Base-by-base conservation (phyloP, 495 filamentous ascomycete species). In the Ramalina peruviana region DNA sequence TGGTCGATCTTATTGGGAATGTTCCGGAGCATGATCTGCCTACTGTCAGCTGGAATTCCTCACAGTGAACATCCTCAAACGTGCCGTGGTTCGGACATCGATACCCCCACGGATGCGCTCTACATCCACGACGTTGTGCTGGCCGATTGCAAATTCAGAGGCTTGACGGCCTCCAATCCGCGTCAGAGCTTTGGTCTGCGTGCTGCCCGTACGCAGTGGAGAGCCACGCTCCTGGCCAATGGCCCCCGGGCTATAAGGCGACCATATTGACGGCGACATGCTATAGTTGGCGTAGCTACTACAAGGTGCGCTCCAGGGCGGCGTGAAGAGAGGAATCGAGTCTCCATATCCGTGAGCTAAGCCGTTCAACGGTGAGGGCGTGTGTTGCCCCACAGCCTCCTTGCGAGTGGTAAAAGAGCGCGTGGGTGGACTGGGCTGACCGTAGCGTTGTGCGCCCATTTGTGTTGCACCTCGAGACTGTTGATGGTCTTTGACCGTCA, bases 1-100 rank as follows among this genome's bases (percentile, higher is more conserved):
- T 85, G 81, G 51, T 86, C 79, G 53, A 96, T 80, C 58, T 86
- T 85, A 65, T 94, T 94, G 4, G 92, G 92, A 47, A 97, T 92
- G 59, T 97, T 96, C 9, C 90, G 82, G 23, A 96, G 69, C 92
- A 98, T 98, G 51, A 98, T 82, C 86, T 93, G 54, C 61, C 50
- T 52, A 61, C n/a, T 64, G 57, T 47, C 27, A 48, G 46, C 25
- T 39, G 19, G 40, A 13, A 4, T 7, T 6, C 23, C 43, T n/a
- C 21, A 3, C 25, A 25, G n/a, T 27, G 47, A 27, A 42, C 2
- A 43, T 33, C 30, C 3, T 13, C 2, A 48, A 23, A 68, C 77
- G 60, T 67, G 86, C 84, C 0, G 84, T 86, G 13, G 81, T 88
- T 19, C 84, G 75, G 46, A 83, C 78, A 62, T 88, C 83, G 45